Percentiles rank a stretch among this genome's conserved stretches.
Conservation (phyloP, 2,329 filamentous ascomycete genomes). For the Hymenotorrendiella dingleyae region DNA sequence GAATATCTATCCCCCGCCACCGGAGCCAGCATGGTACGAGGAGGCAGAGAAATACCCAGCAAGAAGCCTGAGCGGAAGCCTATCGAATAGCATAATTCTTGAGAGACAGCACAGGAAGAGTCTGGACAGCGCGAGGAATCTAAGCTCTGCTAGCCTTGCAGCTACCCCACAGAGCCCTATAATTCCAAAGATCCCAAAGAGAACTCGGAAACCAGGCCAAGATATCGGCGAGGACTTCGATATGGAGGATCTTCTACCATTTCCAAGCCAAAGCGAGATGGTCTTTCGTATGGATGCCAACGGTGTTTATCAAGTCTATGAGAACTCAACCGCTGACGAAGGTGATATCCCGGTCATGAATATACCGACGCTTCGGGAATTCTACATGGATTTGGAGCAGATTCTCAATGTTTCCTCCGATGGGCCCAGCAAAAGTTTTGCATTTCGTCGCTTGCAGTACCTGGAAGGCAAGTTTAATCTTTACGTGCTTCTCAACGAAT, state of each 20-base stretch:
- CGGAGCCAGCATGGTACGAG: conserved; percentile 82
- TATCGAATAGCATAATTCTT: conserved; percentile 30
- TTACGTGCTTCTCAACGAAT: conserved; percentile 89
- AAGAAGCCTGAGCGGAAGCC: conserved; percentile 45
- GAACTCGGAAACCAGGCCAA: conserved; percentile 76
- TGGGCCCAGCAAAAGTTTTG: conserved; percentile 94
- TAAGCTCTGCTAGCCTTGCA: conserved; percentile 15
- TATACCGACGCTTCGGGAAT: conserved; percentile 90
- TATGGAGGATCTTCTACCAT: conserved; percentile 67
- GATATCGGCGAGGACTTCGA: conserved; percentile 92
- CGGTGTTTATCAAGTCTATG: conserved; percentile 90
- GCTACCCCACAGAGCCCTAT: conserved; percentile 32
- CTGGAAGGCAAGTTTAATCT: conserved; percentile 96
- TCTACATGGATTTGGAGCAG: conserved; percentile 88
- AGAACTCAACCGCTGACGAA: conserved; percentile 56
- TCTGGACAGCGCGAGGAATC: conserved; percentile 11
- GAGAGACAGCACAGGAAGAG: conserved; percentile 24
- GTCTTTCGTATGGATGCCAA: conserved; percentile 73
- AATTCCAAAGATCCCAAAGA: conserved; percentile 42
- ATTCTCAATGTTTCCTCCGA: conserved; percentile 88
- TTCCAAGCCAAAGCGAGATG: conserved; percentile 64
- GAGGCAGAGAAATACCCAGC: conserved; percentile 26
- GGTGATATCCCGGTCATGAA: conserved; percentile 65
- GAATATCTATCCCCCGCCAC: conserved; percentile 86
- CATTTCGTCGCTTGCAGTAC: conserved; percentile 89